Base-by-base conservation (phyloP, 345 rosid genomes). In the Salix caprea region DNA sequence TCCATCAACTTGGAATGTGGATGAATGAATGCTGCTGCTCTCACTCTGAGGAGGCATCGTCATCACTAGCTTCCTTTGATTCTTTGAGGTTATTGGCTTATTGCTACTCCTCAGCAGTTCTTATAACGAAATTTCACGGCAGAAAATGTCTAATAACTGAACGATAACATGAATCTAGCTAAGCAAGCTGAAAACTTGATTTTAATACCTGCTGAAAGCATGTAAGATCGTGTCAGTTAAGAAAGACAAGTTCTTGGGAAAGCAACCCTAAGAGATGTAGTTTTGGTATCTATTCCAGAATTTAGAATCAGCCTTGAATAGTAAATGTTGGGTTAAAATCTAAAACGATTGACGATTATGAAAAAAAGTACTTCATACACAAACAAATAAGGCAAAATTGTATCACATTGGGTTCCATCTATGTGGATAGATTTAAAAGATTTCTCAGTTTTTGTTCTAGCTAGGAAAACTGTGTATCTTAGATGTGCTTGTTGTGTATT, bases 1-100 rank as follows among this genome's bases (percentile, higher is more conserved):
- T 92, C 50, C 99, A 92, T 84, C 71, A 65, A 46, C 34, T 76
- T 79, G 97, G 94, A 65, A 89, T 96, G 97, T 96, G 98, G 99
- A 82, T 58, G 24, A 79, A 24, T 61, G 98, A 92, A 64, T 96
- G 99, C 86, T 66, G 70, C 10, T 96, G 99, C 61, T 83, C 14
- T 44, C 5, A 44, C 50, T 44, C 16, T 3, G 5, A 44, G 50
- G 16, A 9, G 44, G 0, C 44, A 40, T 2, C 81, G 15, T 34
- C 76, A 18, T 84, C 82, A 15, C 36, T 67, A 54, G 40, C 67
- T 58, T 85, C 77, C 36, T 75, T 75, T 1, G 70, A 78, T 48
- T n/a, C 7, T 37, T 66, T 71, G 67, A 88, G 94, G 97, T 93
- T 81, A 36, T 4, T 44, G 67, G 94, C 96, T 93, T 81, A 36